These are phyloP conservation scores for Rhodosporidiobolus odoratus DNA, from an alignment of 768 basidiomycete species.

Conservation along the genomic window DNA sequence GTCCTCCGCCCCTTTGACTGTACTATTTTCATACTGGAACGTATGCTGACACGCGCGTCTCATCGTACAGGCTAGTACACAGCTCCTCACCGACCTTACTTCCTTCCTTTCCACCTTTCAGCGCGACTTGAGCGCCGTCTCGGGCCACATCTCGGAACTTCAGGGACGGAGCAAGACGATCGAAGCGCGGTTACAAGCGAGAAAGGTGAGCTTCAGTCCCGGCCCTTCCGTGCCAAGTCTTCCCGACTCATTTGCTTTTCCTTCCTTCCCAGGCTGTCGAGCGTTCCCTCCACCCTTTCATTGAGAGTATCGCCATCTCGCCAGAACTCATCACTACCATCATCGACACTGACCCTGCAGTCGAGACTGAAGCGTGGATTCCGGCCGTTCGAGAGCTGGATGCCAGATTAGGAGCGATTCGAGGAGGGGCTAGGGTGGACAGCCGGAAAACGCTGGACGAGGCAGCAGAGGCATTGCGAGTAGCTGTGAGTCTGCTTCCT, in stretches of 20 bases:
- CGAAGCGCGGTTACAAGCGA: slow-evolving; percentile 73
- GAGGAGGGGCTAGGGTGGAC: slow-evolving; percentile 72
- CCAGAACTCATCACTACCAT: slow-evolving; percentile 70
- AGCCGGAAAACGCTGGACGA: slow-evolving; percentile 77
- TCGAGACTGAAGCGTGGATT: slow-evolving; percentile 60
- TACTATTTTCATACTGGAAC: neutral
- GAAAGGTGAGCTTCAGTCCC: slow-evolving; percentile 59
- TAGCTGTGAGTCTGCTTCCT: slow-evolving; percentile 60
- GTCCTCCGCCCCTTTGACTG: neutral
- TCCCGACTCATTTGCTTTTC: neutral
- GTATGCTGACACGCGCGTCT: neutral
- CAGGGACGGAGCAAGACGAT: slow-evolving; percentile 87
- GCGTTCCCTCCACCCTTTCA: slow-evolving; percentile 71
- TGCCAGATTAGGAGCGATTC: slow-evolving; percentile 61
- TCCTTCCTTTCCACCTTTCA: slow-evolving; percentile 92
- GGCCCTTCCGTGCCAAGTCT: too few relatives aligned
- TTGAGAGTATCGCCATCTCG: slow-evolving; percentile 74
- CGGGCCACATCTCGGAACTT: slow-evolving; percentile 90
- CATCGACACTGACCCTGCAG: slow-evolving; percentile 64
- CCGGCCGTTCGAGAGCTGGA: slow-evolving; percentile 75
- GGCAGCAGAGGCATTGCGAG: slow-evolving; percentile 76
- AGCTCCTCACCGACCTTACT: slow-evolving; percentile 78
- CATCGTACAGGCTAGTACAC: slow-evolving; percentile 66
- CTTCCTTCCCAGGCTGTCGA: slow-evolving; percentile 74
- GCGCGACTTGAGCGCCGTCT: slow-evolving; percentile 85